These are phyloP conservation scores for Mycena chlorophos DNA, from an alignment of 768 basidiomycete species.

Conservation along the genomic window DNA sequence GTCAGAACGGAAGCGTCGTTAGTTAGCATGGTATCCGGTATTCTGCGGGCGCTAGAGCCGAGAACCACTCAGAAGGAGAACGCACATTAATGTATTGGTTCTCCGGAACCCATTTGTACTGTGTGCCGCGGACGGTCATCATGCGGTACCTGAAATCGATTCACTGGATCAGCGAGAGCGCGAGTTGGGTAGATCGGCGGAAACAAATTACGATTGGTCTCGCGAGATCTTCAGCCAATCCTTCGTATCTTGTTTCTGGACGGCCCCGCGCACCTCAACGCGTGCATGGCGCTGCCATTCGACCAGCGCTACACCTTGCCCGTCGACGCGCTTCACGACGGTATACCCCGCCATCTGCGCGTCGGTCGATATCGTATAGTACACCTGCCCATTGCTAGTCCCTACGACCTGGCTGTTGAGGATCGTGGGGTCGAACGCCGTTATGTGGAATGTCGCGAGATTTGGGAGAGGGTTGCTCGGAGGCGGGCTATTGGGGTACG, in stretches of 20 bases:
- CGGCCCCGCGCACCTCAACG: constrained; percentile 54
- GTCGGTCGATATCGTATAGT: constrained; percentile 54
- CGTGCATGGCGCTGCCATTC: constrained; percentile 55
- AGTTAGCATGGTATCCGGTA: not conserved
- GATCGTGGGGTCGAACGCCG: constrained; percentile 49
- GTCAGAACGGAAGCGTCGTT: not conserved
- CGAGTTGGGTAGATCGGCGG: not conserved
- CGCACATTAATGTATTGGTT: constrained; percentile 56
- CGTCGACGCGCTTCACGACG: constrained; percentile 45
- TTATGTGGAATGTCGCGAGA: constrained; percentile 47
- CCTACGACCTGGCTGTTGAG: constrained; percentile 58
- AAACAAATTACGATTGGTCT: constrained; percentile 40
- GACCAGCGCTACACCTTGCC: constrained; percentile 52
- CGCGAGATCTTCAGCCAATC: constrained; percentile 56
- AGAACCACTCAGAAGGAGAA: constrained; percentile 6
- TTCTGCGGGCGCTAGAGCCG: constrained; percentile 2
- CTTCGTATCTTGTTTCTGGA: constrained; percentile 48
- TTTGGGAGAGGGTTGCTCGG: constrained; percentile 27
- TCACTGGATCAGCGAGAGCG: not conserved
- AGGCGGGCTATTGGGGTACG: constrained; percentile 46
- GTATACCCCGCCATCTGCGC: constrained; percentile 52
- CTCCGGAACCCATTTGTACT: constrained; percentile 58
- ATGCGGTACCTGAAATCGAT: constrained; percentile 38
- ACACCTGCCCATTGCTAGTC: constrained; percentile 43
- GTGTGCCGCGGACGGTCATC: constrained; percentile 52